phyloP scores from a whole-genome alignment of 192 early-diverging fungal species.

The Coemansia sp. region DNA sequence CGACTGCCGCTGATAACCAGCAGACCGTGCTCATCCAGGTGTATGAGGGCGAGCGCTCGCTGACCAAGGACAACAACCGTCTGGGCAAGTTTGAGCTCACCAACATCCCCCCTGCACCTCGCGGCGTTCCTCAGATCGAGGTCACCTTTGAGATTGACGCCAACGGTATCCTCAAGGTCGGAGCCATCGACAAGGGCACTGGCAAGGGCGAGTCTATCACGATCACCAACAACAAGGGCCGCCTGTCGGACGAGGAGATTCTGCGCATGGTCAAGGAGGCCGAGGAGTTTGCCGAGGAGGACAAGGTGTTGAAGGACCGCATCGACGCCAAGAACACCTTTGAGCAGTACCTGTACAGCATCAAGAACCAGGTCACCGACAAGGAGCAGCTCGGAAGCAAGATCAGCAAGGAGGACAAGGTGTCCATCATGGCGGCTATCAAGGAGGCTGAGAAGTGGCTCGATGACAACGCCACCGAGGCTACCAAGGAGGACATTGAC shows the following conservation, averaged over 20 bases:
- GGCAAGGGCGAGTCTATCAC: conserved; percentile 96
- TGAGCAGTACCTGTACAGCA: conserved; percentile 89
- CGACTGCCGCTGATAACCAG: conserved; percentile 97
- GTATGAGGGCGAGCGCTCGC: conserved; percentile 98
- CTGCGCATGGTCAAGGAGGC: conserved; percentile 97
- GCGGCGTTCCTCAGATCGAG: conserved; percentile 97
- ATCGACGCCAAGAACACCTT: conserved; percentile 89
- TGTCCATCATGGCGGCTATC: conserved; percentile 79
- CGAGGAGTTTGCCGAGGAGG: conserved; percentile 92
- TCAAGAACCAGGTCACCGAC: conserved; percentile 89
- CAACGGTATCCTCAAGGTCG: conserved; percentile 98
- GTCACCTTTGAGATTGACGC: conserved; percentile 99
- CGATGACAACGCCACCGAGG: conserved; percentile 75
- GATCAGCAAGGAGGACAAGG: conserved; percentile 88
- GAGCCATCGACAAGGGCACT: conserved; percentile 94
- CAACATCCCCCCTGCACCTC: conserved; percentile 94
- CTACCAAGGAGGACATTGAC: conserved; percentile 97
- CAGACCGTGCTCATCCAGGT: conserved; percentile 97
- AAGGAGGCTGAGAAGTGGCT: conserved; percentile 83
- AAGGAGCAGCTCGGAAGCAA: conserved; percentile 85
- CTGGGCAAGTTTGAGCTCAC: conserved; percentile 97
- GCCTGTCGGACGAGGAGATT: conserved; percentile 93
- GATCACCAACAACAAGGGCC: conserved; percentile 97
- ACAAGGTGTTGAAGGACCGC: conserved; percentile 77
- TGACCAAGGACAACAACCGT: conserved; percentile 96